Conservation (phyloP, 805 yeast species). For the Pichia ethanolica region DNA sequence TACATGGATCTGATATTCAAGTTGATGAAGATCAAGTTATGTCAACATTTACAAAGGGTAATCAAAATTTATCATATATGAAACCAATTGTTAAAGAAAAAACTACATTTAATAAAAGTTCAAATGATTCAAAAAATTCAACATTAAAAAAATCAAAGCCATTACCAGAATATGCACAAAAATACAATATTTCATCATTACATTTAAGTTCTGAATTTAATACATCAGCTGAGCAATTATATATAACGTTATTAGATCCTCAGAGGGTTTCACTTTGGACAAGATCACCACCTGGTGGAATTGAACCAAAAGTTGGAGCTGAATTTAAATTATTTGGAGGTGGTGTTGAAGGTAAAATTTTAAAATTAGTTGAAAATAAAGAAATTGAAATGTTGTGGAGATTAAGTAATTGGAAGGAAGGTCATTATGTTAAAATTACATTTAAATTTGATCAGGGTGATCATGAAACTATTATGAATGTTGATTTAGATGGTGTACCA, state of each 20-base stretch:
- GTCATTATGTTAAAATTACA: slow-evolving; percentile 64
- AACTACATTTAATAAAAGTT: slow-evolving; percentile 21
- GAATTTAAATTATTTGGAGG: slow-evolving; percentile 78
- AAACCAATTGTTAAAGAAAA: slow-evolving; percentile 24
- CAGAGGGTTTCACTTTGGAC: slow-evolving; percentile 87
- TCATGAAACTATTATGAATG: slow-evolving; percentile 77
- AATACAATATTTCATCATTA: slow-evolving; percentile 74
- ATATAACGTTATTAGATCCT: slow-evolving; percentile 67
- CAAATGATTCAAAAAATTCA: background rate
- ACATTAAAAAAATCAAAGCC: slow-evolving; percentile 3
- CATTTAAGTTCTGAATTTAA: slow-evolving; percentile 74
- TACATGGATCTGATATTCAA: slow-evolving; percentile 84
- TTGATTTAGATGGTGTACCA: slow-evolving; percentile 82
- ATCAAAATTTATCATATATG: slow-evolving; percentile 30
- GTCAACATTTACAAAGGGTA: slow-evolving; percentile 47
- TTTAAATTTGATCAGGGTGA: slow-evolving; percentile 67
- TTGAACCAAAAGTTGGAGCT: slow-evolving; percentile 55
- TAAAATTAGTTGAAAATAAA: slow-evolving; percentile 50
- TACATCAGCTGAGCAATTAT: slow-evolving; percentile 83
- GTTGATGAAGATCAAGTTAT: slow-evolving; percentile 59
- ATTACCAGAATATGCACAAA: slow-evolving; percentile 34
- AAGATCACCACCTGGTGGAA: slow-evolving; percentile 51
- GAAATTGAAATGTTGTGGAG: slow-evolving; percentile 78
- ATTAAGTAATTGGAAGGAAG: slow-evolving; percentile 80
- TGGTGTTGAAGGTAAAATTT: slow-evolving; percentile 65